Conservation (phyloP, 2,329 filamentous ascomycete genomes). For the Drechslera avenae region DNA sequence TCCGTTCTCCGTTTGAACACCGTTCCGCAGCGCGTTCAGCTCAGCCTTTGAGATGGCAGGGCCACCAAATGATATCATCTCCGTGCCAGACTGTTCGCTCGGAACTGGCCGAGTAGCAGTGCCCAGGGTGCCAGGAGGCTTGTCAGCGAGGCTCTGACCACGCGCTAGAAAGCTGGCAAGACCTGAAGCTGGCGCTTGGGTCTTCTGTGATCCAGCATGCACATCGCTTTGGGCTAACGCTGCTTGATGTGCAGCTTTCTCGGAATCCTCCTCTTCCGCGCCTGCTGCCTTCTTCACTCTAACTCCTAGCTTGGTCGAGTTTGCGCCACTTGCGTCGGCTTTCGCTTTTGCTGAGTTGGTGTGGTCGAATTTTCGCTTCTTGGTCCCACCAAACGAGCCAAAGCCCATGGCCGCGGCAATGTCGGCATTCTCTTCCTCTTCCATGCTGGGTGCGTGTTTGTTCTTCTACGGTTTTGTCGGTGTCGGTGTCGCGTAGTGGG, state of each 20-base stretch:
- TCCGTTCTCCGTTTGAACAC: conserved; percentile 58
- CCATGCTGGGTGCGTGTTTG: conserved; percentile 27
- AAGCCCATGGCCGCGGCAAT: conserved; percentile 76
- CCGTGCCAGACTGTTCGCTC: conserved; percentile 8
- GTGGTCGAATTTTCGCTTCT: conserved; percentile 71
- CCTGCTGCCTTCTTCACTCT: conserved; percentile 32
- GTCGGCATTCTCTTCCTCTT: conserved; percentile 56
- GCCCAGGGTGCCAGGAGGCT: conserved; percentile 9
- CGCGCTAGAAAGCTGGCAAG: conserved; percentile 41
- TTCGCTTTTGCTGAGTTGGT: conserved; percentile 56
- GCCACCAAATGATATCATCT: conserved; percentile 39
- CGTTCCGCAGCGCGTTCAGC: conserved; percentile 46
- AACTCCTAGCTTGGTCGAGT: conserved; percentile 46
- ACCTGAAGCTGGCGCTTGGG: conserved; percentile 26
- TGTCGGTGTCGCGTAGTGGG: background rate
- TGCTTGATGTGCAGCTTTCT: background rate
- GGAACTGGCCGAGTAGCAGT: background rate
- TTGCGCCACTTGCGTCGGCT: conserved; percentile 38
- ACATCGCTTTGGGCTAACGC: conserved; percentile 3
- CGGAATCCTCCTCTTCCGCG: conserved; percentile 1
- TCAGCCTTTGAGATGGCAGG: conserved; percentile 32
- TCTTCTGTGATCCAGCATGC: conserved; percentile 11
- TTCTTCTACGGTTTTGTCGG: background rate
- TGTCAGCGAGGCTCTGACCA: conserved; percentile 33
- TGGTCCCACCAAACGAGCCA: conserved; percentile 69